phyloP scores from a whole-genome alignment of 139 green algal genomes.

The Chlamydomonas sphaeroides region DNA sequence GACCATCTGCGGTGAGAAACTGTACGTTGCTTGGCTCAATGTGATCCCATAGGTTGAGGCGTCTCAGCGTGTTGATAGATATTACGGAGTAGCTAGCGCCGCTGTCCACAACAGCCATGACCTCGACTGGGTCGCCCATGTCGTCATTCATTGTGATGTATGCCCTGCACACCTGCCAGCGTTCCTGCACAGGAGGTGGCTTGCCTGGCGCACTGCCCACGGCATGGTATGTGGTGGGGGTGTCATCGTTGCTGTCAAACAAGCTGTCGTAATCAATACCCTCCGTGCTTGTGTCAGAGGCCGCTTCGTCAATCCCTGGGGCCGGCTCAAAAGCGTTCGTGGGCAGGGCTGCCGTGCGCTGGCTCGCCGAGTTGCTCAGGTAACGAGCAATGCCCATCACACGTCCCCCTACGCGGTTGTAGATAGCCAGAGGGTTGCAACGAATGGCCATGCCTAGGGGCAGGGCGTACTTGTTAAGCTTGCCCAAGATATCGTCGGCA shows the following conservation, averaged over 20 bases:
- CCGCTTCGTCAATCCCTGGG: no score
- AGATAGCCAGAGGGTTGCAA: neutral
- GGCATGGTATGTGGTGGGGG: no score
- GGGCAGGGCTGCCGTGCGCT: neutral
- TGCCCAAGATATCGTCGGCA: neutral
- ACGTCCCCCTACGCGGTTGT: neutral
- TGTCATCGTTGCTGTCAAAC: no score
- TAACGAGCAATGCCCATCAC: neutral
- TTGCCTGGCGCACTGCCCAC: no score
- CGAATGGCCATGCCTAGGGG: neutral
- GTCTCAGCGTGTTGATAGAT: neutral
- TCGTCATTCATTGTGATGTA: neutral
- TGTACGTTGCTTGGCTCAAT: neutral
- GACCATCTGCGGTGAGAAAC: neutral
- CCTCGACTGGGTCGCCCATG: neutral
- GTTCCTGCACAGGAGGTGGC: no score
- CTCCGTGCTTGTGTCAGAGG: neutral
- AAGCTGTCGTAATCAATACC: no score
- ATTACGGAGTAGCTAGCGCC: neutral
- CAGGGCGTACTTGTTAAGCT: neutral
- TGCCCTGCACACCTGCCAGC: neutral
- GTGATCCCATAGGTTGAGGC: neutral
- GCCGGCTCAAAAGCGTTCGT: neutral
- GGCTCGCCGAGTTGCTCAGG: no score
- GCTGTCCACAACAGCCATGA: neutral